A percentile compares a stretch with the other conserved stretches of the same genome.
These are phyloP conservation scores for Daldinia decipiens DNA, from an alignment of 495 filamentous ascomycete genomes.

Conservation along the genomic window DNA sequence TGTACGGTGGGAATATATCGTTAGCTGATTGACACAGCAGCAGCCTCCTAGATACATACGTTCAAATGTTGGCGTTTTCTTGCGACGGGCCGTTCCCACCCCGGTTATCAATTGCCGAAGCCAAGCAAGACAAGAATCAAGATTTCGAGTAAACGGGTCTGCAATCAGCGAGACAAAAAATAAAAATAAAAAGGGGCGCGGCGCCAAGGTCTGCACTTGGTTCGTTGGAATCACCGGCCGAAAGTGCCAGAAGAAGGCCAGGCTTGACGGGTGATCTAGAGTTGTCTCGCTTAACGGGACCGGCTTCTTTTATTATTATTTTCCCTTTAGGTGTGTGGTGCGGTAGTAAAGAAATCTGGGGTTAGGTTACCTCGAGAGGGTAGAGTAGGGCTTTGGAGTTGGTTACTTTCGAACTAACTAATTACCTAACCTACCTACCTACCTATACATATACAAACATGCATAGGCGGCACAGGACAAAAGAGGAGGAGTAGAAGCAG, in stretches of 20 bases:
- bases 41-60: slow-evolving; percentile 3
- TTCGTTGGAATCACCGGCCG: slow-evolving; percentile 22
- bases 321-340: slow-evolving; percentile 10
- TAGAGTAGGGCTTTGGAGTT: slow-evolving; percentile 11
- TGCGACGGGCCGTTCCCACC: slow-evolving; percentile 28
- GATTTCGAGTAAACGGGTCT: slow-evolving; percentile 19
- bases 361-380: slow-evolving; percentile 28
- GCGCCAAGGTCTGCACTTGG: slow-evolving; percentile 22
- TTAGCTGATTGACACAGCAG: slow-evolving; percentile 23
- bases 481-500: neutral
- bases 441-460: neutral
- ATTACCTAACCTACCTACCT: neutral
- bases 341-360: slow-evolving; percentile 33
- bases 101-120: slow-evolving; percentile 39
- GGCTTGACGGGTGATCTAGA: slow-evolving; percentile 32
- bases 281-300: slow-evolving; percentile 25
- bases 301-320: neutral
- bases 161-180: slow-evolving; percentile 3
- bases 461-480: neutral
- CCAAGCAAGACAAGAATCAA: slow-evolving; percentile 28
- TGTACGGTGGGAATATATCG: slow-evolving; percentile 10
- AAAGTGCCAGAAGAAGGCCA: slow-evolving; percentile 26
- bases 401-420: slow-evolving; percentile 2
- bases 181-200: slow-evolving; percentile 13
- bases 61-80: slow-evolving; percentile 8